Percentiles rank a stretch among this genome's conserved stretches.
phyloP scores from a whole-genome alignment of 345 rosid species.

The Dimocarpus longan region DNA sequence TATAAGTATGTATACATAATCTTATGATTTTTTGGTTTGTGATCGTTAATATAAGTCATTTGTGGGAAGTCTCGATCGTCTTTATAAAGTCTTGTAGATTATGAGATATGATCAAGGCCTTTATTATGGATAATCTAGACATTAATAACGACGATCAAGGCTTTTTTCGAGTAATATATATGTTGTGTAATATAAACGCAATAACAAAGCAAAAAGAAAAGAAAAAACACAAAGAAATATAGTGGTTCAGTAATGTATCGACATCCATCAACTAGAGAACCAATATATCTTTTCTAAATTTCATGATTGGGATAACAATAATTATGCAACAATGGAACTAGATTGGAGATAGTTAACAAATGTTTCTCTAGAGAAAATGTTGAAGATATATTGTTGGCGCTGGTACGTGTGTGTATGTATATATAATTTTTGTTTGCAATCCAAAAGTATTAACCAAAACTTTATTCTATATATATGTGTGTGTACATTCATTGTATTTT shows the following conservation, averaged over 20 bases:
- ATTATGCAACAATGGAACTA: not conserved
- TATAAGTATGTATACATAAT: too few species aligned
- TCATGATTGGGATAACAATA: not conserved
- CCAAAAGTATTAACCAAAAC: not conserved
- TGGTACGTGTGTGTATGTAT: conserved; percentile 12
- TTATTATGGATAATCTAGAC: too few species aligned
- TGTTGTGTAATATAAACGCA: too few species aligned
- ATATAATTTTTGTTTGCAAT: not conserved
- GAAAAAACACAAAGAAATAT: too few species aligned
- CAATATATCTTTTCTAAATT: not conserved
- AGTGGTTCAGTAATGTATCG: too few species aligned
- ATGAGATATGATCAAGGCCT: not conserved
- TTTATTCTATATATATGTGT: not conserved
- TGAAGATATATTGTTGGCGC: conserved; percentile 30
- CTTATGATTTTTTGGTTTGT: too few species aligned
- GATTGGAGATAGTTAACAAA: conserved; percentile 25
- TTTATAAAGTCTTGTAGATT: not conserved
- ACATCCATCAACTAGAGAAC: not conserved
- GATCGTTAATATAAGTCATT: too few species aligned
- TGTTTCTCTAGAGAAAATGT: conserved; percentile 31
- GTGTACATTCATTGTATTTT: too few species aligned
- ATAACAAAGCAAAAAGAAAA: too few species aligned
- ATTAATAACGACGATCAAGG: not conserved
- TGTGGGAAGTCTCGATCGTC: not conserved
- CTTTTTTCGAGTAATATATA: too few species aligned